Conservation (phyloP, 257 asterid genomes). For the Misopates orontium region DNA sequence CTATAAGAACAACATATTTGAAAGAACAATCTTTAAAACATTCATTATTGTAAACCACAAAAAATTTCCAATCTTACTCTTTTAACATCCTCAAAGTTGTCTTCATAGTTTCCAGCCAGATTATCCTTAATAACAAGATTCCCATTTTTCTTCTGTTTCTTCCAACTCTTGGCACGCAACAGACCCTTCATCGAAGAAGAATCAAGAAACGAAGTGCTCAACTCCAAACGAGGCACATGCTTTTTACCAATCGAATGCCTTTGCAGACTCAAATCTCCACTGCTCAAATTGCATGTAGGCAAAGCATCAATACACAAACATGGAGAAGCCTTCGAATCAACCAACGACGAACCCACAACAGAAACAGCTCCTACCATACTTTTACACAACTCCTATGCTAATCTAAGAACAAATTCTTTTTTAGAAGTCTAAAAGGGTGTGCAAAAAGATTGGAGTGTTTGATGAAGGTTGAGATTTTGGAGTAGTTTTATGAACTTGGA, state of each 20-base stretch:
- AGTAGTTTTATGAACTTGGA: no score
- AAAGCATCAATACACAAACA: constrained; percentile 54
- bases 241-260: constrained; percentile 36
- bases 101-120: constrained; percentile 65
- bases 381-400: constrained; percentile 1
- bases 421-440: no score
- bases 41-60: not conserved
- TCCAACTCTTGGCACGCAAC: constrained; percentile 28
- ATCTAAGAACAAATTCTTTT: no score
- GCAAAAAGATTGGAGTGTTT: constrained; percentile 32
- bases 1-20: no score
- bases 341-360: constrained; percentile 54
- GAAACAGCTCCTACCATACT: constrained; percentile 58
- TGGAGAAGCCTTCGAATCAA: constrained; percentile 47
- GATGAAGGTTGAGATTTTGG: no score
- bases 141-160: constrained; percentile 42
- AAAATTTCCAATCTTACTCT: constrained; percentile 32
- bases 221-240: constrained; percentile 44
- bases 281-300: constrained; percentile 23
- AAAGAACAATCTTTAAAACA: no score
- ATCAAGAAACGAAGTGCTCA: constrained; percentile 56
- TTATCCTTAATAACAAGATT: constrained; percentile 46
- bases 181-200: constrained; percentile 39
- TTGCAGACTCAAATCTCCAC: constrained; percentile 36
- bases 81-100: constrained; percentile 64